phyloP scores from a whole-genome alignment of 1,284 basidiomycete genomes.

The Cryptococcus sp. region DNA sequence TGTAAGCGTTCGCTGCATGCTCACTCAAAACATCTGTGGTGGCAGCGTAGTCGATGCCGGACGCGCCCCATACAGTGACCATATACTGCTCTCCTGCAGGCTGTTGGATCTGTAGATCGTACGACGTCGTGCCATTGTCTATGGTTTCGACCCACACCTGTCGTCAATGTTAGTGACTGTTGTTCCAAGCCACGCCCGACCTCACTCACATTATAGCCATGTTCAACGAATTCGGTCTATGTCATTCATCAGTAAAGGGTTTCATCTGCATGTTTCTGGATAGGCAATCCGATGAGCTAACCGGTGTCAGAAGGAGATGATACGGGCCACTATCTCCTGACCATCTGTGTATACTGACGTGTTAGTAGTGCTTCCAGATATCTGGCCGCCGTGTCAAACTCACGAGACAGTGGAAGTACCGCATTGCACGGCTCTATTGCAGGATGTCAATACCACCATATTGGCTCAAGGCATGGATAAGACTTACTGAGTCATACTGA shows the following conservation, averaged over 20 bases:
- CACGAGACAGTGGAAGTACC: slow-evolving; percentile 26
- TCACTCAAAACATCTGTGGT: slow-evolving; percentile 49
- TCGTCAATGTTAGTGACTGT: neutral
- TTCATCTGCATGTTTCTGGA: neutral
- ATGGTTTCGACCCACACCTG: slow-evolving; percentile 48
- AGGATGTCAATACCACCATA: neutral
- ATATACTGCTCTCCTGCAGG: slow-evolving; percentile 43
- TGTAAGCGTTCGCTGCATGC: slow-evolving; percentile 14
- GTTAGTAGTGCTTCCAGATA: neutral
- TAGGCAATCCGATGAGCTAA: slow-evolving; percentile 16
- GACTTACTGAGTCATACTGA: slow-evolving; percentile 21
- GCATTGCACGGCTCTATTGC: slow-evolving; percentile 28
- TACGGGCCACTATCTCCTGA: slow-evolving; percentile 49
- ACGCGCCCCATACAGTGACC: slow-evolving; percentile 48
- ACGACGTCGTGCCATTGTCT: slow-evolving; percentile 32
- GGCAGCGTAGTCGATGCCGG: slow-evolving; percentile 45
- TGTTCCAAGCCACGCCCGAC: neutral
- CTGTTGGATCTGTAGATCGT: slow-evolving; percentile 39
- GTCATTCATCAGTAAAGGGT: slow-evolving; percentile 1
- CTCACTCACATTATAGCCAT: slow-evolving; percentile 45
- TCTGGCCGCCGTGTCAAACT: slow-evolving; percentile 7
- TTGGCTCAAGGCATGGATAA: neutral
- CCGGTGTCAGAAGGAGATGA: slow-evolving; percentile 49
- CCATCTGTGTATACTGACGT: slow-evolving; percentile 28
- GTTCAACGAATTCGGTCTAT: slow-evolving; percentile 39